Evolutionary conservation across 345 rosid genomes (phyloP).

Genomic region (Turritis glabra): DNA sequence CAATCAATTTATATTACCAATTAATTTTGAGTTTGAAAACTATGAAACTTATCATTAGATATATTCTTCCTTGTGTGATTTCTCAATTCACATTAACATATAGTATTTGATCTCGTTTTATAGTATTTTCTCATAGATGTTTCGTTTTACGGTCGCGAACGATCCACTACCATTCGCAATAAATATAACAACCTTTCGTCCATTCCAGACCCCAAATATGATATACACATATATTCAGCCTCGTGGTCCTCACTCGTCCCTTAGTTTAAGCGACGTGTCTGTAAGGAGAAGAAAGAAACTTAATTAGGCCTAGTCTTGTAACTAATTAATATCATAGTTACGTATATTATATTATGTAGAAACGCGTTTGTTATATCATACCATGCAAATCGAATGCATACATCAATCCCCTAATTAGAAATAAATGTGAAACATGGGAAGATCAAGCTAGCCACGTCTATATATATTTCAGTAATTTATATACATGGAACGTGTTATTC

Average conservation of each 20-base stretch:
- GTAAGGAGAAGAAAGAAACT: background rate
- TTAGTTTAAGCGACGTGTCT: slow-evolving; percentile 27
- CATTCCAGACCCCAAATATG: background rate
- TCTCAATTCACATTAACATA: too few species aligned
- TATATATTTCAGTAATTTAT: too few species aligned
- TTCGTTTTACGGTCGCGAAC: background rate
- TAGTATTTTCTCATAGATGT: background rate
- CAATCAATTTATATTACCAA: too few species aligned
- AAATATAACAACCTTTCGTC: background rate
- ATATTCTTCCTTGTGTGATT: too few species aligned
- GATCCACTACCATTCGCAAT: background rate
- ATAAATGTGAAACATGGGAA: background rate
- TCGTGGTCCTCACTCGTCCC: slow-evolving; percentile 36
- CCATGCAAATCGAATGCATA: background rate
- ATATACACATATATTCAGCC: background rate
- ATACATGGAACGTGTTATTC: too few species aligned
- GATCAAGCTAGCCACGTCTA: background rate
- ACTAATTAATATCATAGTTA: background rate
- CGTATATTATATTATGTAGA: background rate
- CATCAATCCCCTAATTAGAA: too few species aligned
- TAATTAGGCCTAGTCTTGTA: background rate
- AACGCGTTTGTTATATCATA: background rate
- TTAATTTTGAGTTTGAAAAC: too few species aligned
- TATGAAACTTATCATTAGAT: too few species aligned
- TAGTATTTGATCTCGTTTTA: too few species aligned